Conservation (phyloP, 345 rosid genomes). For the Chamaenerion angustifolium region DNA sequence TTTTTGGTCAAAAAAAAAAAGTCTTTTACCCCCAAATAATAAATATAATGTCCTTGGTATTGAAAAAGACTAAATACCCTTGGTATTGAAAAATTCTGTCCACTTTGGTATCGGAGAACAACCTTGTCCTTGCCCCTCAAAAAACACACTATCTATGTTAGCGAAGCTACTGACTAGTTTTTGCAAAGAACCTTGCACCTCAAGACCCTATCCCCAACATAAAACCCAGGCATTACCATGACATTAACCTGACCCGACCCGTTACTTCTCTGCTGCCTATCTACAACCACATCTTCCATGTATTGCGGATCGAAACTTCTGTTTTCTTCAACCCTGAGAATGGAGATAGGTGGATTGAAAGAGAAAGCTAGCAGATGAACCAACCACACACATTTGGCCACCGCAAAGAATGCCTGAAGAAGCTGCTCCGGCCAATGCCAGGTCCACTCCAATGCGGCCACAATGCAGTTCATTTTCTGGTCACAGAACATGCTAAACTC, state of each 20-base stretch:
- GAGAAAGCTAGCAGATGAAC: slow-evolving; percentile 94
- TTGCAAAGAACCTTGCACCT: slow-evolving; percentile 90
- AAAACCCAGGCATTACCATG: slow-evolving; percentile 94
- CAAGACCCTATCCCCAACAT: slow-evolving; percentile 61
- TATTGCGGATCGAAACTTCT: slow-evolving; percentile 51
- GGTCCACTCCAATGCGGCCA: slow-evolving; percentile 66
- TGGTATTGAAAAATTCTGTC: too few relatives aligned
- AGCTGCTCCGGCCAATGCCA: slow-evolving; percentile 87
- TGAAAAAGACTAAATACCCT: too few relatives aligned
- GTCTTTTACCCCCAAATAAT: too few relatives aligned
- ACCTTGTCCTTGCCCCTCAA: too few relatives aligned
- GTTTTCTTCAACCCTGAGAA: slow-evolving; percentile 72
- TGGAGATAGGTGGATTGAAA: slow-evolving; percentile 55
- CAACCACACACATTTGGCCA: slow-evolving; percentile 87
- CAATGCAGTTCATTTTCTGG: slow-evolving; percentile 85
- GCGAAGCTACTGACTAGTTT: slow-evolving; percentile 39
- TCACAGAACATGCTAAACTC: slow-evolving; percentile 95
- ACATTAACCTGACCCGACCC: slow-evolving; percentile 51
- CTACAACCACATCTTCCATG: slow-evolving; percentile 81
- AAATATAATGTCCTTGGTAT: too few relatives aligned
- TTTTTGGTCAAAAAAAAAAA: too few relatives aligned
- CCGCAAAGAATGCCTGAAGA: slow-evolving; percentile 79
- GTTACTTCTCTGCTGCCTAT: slow-evolving; percentile 41
- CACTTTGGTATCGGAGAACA: too few relatives aligned
- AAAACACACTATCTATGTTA: neutral